A percentile compares a stretch with the other conserved stretches of the same genome.
These are phyloP conservation scores for Trichophyton rubrum DNA, from an alignment of 2,329 filamentous ascomycete genomes.

Conservation along the genomic window DNA sequence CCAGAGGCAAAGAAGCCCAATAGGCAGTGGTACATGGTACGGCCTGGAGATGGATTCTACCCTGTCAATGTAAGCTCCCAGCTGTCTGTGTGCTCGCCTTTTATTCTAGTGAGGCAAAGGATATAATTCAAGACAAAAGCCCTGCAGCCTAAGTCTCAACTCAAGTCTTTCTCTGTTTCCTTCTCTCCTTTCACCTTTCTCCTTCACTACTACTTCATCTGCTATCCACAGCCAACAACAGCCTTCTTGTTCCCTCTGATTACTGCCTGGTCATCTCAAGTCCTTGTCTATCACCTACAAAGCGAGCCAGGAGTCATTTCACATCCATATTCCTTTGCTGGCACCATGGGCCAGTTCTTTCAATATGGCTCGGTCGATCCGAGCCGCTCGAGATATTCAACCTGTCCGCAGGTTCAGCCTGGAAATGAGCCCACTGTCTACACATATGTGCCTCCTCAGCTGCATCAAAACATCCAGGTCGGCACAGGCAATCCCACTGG, in stretches of 20 bases:
- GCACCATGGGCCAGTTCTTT: slow-evolving; percentile 11
- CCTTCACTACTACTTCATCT: neutral
- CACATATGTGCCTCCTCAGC: slow-evolving; percentile 10
- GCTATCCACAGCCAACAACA: neutral
- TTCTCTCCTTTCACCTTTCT: neutral
- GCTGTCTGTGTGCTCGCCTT: neutral
- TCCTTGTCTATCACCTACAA: neutral
- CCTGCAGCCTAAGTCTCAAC: neutral
- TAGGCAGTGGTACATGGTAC: slow-evolving; percentile 12
- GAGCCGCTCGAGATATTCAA: slow-evolving; percentile 2
- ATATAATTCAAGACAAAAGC: neutral
- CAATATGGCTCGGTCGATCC: slow-evolving; percentile 12
- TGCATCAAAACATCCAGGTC: slow-evolving; percentile 2
- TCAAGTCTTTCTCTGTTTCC: neutral
- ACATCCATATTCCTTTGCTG: neutral
- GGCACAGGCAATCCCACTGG: neutral
- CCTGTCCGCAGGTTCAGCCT: neutral
- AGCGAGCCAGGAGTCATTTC: neutral
- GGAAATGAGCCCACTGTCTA: slow-evolving; percentile 10
- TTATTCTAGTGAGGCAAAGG: neutral
- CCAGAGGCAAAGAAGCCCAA: slow-evolving; percentile 7
- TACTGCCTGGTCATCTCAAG: neutral
- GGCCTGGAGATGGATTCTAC: slow-evolving; percentile 12
- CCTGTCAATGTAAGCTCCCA: slow-evolving; percentile 8
- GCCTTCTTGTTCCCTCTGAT: neutral